Percentiles rank a stretch among this genome's conserved stretches.
These are phyloP conservation scores for Pythium oligandrum DNA, from an alignment of 352 stramenopile genomes.

Conservation along the genomic window DNA sequence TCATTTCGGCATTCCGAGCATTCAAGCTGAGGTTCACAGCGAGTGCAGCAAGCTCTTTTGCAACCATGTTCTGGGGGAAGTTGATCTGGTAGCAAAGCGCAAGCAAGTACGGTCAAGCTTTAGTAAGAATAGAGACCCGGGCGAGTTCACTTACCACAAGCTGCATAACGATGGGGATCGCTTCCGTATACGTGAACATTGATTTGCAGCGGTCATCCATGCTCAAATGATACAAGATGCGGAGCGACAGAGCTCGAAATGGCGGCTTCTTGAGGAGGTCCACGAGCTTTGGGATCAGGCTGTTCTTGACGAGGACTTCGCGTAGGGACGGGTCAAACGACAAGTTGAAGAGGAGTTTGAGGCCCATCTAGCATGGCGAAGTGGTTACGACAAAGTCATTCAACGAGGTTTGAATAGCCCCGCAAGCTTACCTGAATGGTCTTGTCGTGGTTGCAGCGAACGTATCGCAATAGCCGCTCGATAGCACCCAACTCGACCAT, in stretches of 20 bases:
- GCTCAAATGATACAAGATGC: slow-evolving; percentile 94
- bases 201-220: slow-evolving; percentile 93
- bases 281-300: slow-evolving; percentile 90
- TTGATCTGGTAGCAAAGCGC: slow-evolving; percentile 54
- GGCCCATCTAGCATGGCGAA: slow-evolving; percentile 31
- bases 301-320: slow-evolving; percentile 84
- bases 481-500: slow-evolving; percentile 84
- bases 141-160: slow-evolving; percentile 48
- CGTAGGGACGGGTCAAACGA: slow-evolving; percentile 89
- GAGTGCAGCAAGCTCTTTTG: slow-evolving; percentile 91
- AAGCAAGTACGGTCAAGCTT: not conserved
- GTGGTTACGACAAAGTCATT: not conserved
- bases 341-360: slow-evolving; percentile 93
- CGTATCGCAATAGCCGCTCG: slow-evolving; percentile 74
- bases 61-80: slow-evolving; percentile 89
- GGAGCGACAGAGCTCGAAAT: slow-evolving; percentile 82
- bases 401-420: not conserved
- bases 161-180: slow-evolving; percentile 93
- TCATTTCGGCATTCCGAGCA: slow-evolving; percentile 86
- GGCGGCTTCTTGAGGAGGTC: slow-evolving; percentile 91
- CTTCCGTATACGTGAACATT: slow-evolving; percentile 94
- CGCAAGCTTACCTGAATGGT: slow-evolving; percentile 46
- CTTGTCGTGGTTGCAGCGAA: slow-evolving; percentile 83
- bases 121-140: not conserved
- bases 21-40: slow-evolving; percentile 94